Conservation (phyloP, 208 protist species). For the Willaertia magna region DNA sequence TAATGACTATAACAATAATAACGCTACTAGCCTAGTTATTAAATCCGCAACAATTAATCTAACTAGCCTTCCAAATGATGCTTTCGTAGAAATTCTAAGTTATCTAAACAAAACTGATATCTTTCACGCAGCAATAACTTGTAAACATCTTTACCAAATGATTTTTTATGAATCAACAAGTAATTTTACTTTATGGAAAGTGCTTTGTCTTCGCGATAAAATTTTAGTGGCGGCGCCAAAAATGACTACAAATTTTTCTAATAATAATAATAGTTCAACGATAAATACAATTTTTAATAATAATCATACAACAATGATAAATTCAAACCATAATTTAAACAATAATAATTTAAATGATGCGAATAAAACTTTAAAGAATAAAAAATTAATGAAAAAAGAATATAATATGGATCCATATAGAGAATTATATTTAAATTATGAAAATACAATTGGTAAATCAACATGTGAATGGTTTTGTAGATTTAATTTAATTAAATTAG, state of each 20-base stretch:
- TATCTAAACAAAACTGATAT: background rate
- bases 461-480: background rate
- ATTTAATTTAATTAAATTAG: background rate
- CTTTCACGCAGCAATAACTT: background rate
- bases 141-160: background rate
- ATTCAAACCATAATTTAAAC: too few species aligned
- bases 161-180: background rate
- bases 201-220: background rate
- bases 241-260: background rate
- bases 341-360: too few species aligned
- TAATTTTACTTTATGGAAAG: background rate
- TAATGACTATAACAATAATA: too few species aligned
- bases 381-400: too few species aligned
- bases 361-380: too few species aligned
- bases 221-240: background rate
- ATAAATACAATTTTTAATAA: too few species aligned
- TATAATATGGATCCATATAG: background rate
- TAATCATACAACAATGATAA: too few species aligned
- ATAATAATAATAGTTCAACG: background rate
- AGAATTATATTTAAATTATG: background rate
- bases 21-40: too few species aligned
- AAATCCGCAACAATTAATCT: too few species aligned
- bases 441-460: background rate
- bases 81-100: background rate
- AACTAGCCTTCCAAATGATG: background rate